Conservation (phyloP, 1,284 basidiomycete species). For the Sporisorium iseilematis-ciliati region DNA sequence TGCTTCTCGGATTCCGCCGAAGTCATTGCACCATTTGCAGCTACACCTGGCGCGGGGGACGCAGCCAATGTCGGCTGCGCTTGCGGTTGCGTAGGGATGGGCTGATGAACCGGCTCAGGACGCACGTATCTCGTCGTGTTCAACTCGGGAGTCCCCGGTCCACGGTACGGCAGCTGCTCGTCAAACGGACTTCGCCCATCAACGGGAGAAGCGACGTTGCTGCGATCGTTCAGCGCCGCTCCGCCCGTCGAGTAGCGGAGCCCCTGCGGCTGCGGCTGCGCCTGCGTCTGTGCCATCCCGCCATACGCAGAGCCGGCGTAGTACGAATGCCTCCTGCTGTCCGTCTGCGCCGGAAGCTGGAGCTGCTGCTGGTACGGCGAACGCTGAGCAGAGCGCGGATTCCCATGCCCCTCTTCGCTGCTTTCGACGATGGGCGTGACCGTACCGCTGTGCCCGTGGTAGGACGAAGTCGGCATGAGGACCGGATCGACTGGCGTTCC, state of each 20-base stretch:
- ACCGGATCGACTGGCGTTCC: constrained; percentile 39
- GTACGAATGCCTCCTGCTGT: constrained; percentile 24
- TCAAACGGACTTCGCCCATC: constrained; percentile 16
- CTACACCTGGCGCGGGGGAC: not conserved
- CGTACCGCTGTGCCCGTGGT: constrained; percentile 36
- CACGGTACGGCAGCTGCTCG: constrained; percentile 23
- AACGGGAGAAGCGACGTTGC: constrained; percentile 18
- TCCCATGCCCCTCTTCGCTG: constrained; percentile 27
- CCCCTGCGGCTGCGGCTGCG: constrained; percentile 1
- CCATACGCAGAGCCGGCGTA: constrained; percentile 10
- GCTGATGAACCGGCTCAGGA: constrained; percentile 34
- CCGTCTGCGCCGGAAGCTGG: constrained; percentile 10
- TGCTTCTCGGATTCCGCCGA: constrained; percentile 64
- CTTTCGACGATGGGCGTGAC: constrained; percentile 42
- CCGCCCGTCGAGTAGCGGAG: constrained; percentile 14
- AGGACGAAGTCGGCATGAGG: constrained; percentile 27
- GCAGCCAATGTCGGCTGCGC: constrained; percentile 1
- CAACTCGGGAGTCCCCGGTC: constrained; percentile 22
- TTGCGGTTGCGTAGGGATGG: constrained; percentile 13
- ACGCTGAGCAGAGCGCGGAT: constrained; percentile 8
- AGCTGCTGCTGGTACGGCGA: constrained; percentile 22
- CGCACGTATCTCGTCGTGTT: constrained; percentile 31
- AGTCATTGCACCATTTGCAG: constrained; percentile 11
- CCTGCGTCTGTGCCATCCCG: constrained; percentile 3
- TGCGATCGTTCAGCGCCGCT: constrained; percentile 14